Conservation (phyloP, 2,329 filamentous ascomycete species). For the Penicillium sp. region DNA sequence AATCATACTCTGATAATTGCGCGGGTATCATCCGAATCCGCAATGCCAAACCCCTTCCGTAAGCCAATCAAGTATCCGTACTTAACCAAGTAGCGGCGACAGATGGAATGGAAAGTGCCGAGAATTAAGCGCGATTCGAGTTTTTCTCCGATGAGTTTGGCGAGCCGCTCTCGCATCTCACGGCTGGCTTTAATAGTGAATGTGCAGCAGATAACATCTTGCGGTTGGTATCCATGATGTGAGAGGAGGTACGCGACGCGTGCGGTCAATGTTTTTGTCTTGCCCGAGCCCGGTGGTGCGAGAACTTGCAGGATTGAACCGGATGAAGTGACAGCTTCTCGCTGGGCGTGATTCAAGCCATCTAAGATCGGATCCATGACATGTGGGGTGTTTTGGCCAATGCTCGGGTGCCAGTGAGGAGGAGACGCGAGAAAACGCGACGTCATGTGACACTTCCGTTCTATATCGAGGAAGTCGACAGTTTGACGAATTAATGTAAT, state of each 20-base stretch:
- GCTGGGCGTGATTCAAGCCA: constrained; percentile 64
- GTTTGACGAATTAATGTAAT: not conserved
- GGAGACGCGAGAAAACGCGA: constrained; percentile 25
- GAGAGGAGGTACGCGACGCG: constrained; percentile 86
- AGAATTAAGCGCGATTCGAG: constrained; percentile 74
- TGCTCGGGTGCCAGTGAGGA: constrained; percentile 4
- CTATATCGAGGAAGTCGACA: not conserved
- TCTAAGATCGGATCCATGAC: constrained; percentile 56
- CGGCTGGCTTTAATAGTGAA: constrained; percentile 94
- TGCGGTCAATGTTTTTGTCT: constrained; percentile 92
- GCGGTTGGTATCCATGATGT: constrained; percentile 68
- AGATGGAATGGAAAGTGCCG: constrained; percentile 93
- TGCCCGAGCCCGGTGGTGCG: constrained; percentile 69
- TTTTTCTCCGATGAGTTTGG: constrained; percentile 73
- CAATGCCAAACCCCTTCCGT: constrained; percentile 81
- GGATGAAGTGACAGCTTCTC: constrained; percentile 61
- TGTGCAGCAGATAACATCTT: constrained; percentile 90
- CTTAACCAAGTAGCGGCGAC: constrained; percentile 74
- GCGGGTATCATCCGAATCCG: constrained; percentile 76
- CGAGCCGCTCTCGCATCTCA: constrained; percentile 90
- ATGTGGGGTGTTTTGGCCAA: constrained; percentile 11
- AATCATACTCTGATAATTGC: constrained; percentile 64
- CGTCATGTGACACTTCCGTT: constrained; percentile 29
- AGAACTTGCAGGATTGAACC: constrained; percentile 61
- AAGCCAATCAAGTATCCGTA: constrained; percentile 86